Percentiles rank a stretch among this genome's conserved stretches.
These are phyloP conservation scores for Reutealis trisperma DNA, from an alignment of 345 rosid genomes.

Conservation along the genomic window DNA sequence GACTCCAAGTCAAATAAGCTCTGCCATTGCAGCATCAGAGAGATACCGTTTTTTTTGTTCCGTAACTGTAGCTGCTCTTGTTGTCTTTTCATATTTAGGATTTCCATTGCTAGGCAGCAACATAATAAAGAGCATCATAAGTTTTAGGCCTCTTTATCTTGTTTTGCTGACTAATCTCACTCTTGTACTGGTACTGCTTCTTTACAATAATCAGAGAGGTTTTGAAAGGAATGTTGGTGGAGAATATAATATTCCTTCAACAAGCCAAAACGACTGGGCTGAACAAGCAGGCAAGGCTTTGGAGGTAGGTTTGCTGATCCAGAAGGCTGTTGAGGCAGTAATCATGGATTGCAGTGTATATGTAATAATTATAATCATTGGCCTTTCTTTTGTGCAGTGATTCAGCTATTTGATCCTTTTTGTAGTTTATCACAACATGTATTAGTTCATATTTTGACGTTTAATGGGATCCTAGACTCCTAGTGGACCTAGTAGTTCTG, in stretches of 20 bases:
- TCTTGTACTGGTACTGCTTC: slow-evolving; percentile 45
- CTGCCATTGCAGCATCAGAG: slow-evolving; percentile 58
- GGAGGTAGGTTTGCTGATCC: slow-evolving; percentile 58
- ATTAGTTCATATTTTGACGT: not conserved
- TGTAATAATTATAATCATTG: slow-evolving; percentile 54
- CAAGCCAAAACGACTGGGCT: slow-evolving; percentile 43
- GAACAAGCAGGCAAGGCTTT: slow-evolving; percentile 62
- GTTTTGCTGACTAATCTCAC: slow-evolving; percentile 65
- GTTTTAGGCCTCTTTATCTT: slow-evolving; percentile 69
- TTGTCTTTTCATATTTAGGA: slow-evolving; percentile 52
- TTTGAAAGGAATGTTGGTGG: slow-evolving; percentile 21
- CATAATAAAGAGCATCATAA: slow-evolving; percentile 37
- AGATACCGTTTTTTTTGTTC: slow-evolving; percentile 51
- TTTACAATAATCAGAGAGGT: slow-evolving; percentile 34
- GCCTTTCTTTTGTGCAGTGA: slow-evolving; percentile 43
- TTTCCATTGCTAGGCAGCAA: slow-evolving; percentile 53
- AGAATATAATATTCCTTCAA: slow-evolving; percentile 30
- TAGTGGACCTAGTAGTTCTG: not conserved
- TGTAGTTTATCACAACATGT: not conserved
- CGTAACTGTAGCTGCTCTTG: slow-evolving; percentile 46
- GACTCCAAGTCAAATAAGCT: slow-evolving; percentile 51
- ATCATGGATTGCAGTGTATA: slow-evolving; percentile 73
- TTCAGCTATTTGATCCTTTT: slow-evolving; percentile 7
- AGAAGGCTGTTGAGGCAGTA: slow-evolving; percentile 65
- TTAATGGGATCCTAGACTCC: not conserved